Evolutionary conservation across 805 yeast genomes (phyloP).

Genomic region (Myxozyma neglecta): DNA sequence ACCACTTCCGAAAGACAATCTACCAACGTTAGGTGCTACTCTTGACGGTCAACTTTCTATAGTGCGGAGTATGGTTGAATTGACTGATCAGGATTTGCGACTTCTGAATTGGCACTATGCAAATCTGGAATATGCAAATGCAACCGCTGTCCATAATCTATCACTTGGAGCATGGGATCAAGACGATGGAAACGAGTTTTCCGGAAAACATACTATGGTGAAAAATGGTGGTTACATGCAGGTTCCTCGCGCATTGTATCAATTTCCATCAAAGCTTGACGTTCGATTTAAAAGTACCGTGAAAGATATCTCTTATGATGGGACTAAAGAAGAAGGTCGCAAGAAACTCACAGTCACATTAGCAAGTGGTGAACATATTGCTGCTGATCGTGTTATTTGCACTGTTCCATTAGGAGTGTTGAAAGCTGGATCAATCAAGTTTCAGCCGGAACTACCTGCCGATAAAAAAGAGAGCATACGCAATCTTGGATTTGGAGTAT

Average conservation of each 20-base stretch:
- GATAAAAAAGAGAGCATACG: conserved; percentile 45
- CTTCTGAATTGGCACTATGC: conserved; percentile 46
- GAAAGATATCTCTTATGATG: conserved; percentile 43
- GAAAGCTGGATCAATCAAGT: conserved; percentile 43
- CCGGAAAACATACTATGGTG: conserved; percentile 44
- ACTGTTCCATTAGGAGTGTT: conserved; percentile 47
- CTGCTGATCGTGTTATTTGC: conserved; percentile 44
- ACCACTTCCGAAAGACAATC: conserved; percentile 39
- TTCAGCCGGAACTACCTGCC: conserved; percentile 46
- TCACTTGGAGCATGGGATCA: conserved; percentile 46
- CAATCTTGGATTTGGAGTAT: conserved; percentile 44
- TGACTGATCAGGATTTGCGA: conserved; percentile 41
- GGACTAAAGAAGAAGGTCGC: conserved; percentile 29
- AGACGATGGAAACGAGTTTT: conserved; percentile 44
- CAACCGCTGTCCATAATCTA: conserved; percentile 40
- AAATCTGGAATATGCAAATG: conserved; percentile 44
- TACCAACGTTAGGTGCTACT: conserved; percentile 43
- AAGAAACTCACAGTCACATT: conserved; percentile 33
- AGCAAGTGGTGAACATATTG: conserved; percentile 45
- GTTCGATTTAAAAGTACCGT: conserved; percentile 45
- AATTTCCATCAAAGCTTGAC: conserved; percentile 44
- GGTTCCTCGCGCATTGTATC: conserved; percentile 42
- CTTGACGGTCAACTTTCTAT: conserved; percentile 40
- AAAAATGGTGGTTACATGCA: conserved; percentile 42
- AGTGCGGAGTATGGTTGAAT: conserved; percentile 38